Evolutionary conservation across 108 stramenopile genomes (phyloP), one percentile per base, ranked within the genome.

Genomic region (Cyclotella kingstonii): DNA sequence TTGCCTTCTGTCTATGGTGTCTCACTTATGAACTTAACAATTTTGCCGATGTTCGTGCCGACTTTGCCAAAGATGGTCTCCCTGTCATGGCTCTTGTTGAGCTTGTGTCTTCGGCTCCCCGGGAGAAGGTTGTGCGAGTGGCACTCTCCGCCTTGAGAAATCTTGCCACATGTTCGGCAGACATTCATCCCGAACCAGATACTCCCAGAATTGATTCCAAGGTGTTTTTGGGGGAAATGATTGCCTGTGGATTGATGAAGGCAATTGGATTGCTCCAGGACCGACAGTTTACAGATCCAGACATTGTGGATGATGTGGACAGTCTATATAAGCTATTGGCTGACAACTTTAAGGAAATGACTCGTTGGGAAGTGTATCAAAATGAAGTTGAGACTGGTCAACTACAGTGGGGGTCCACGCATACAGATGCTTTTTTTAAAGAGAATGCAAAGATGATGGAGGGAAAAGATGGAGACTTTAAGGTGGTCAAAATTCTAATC

Each of bases 1-100:
- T 98, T 27, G 52, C 76, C 55, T 98, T 98, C 62, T 94, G 88
- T 62, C 75, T 98, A 45, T 98, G 97, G 97, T 81, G 91, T 19
- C 65, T 97, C 48, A 91, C 92, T 22, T 96, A 95, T 44, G 91
- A 94, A 70, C 70, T 93, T 17, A 86, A 86, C 54, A 45, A 52
- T 33, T 87, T 78, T 17, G 80, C 78, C 31, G 38, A 67, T 28
- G 84, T 90, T 11, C 86, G 87, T 40, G 71, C 73, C 10, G 90
- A 91, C 55, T 91, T 91, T 76, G 77, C 81, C 56, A 87, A 86
- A 66, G 87, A 89, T 63, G 81, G 78, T 36, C 48, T 79, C 30
- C 80, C 87, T 2, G 77, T 78, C 42, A 66, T 63, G 59, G 86
- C 81, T 4, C 62, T 88, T 47, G 80, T 80, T 2, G 79, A 88